Evolutionary conservation across 805 yeast genomes (phyloP), one percentile per base, ranked within the genome.

Genomic region (Nakazawaea ishiwadae): DNA sequence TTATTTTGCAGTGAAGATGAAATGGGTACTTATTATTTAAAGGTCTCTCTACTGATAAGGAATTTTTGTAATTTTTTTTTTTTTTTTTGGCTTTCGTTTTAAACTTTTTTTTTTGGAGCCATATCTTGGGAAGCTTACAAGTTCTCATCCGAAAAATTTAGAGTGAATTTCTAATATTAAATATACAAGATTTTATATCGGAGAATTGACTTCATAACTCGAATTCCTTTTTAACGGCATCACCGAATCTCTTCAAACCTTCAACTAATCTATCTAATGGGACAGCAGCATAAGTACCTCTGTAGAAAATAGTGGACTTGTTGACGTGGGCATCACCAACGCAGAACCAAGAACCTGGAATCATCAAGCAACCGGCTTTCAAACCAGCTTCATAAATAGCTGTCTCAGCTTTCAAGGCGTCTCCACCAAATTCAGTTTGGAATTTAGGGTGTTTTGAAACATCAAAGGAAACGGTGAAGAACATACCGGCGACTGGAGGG

Each of bases 271-370:
- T 62, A 42, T 81, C 87, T 50, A 81, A 69, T 19, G 88, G 81
- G 32, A 84, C 91, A 39, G 95, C 93, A 40, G 93, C 95, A 51
- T 83, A 85, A 23, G 95, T 85, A 49, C 95, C 95, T 76, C 95
- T 82, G 66, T 82, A 85, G 68, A 84, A 84, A 49, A 84, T 61
- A 46, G 71, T 68, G 40, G 73, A 69, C 39, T 63, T 64, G 37
- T 53, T 63, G 12, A 17, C 18, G 9, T 15, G 17, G n/a, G 68
- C 59, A 40, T 66, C 64, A 20, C 52, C 55, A 28, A 68, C 69
- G 32, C 83, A 31, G 76, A 85, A 85, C 93, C 91, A 84, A 28
- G 85, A 77, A 37, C 93, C 95, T 32, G 93, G 93, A 49, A 84
- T 82, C 77, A 85, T 75, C 53, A 84, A 66, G 50, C 79, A 73